A percentile compares a stretch with the other conserved stretches of the same genome.
Conservation (phyloP, 441 rosid genomes). For the Brassica balearica region DNA sequence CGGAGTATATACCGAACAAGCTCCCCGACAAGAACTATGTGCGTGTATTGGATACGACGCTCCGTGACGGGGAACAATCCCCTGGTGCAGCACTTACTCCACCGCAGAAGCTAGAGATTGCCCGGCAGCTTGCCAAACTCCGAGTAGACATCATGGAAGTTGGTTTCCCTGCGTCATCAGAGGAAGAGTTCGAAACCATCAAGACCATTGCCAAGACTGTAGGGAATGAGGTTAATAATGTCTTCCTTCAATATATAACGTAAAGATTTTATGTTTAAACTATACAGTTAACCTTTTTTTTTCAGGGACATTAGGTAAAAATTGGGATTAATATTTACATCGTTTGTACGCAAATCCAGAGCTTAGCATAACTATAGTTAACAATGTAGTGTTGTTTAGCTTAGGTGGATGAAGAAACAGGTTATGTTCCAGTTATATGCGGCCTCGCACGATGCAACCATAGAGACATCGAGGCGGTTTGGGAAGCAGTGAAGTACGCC, state of each 20-base stretch:
- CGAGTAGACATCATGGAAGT: conserved; percentile 92
- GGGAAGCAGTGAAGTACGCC: conserved; percentile 40
- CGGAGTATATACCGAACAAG: conserved; percentile 65
- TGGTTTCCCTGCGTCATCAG: conserved; percentile 81
- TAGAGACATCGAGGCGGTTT: conserved; percentile 22
- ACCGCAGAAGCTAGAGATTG: conserved; percentile 78
- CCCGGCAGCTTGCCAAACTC: conserved; percentile 76
- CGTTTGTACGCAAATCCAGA: neutral
- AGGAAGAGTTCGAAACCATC: conserved; percentile 83
- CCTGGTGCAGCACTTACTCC: conserved; percentile 90
- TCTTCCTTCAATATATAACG: neutral
- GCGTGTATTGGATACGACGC: conserved; percentile 89
- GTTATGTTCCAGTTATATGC: conserved; percentile 34
- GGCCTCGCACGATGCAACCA: conserved; percentile 31
- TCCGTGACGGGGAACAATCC: conserved; percentile 96
- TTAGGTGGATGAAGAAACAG: conserved; percentile 40
- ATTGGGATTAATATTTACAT: neutral
- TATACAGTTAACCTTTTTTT: neutral
- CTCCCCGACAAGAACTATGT: conserved; percentile 76
- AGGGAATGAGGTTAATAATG: conserved; percentile 48
- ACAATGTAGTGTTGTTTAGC: neutral
- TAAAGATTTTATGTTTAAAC: neutral
- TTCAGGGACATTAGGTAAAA: neutral
- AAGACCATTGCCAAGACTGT: conserved; percentile 67
- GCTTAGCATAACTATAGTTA: neutral